phyloP scores from a whole-genome alignment of 2,329 filamentous ascomycete genomes.

The Teratosphaeria pseudoeucalypti region DNA sequence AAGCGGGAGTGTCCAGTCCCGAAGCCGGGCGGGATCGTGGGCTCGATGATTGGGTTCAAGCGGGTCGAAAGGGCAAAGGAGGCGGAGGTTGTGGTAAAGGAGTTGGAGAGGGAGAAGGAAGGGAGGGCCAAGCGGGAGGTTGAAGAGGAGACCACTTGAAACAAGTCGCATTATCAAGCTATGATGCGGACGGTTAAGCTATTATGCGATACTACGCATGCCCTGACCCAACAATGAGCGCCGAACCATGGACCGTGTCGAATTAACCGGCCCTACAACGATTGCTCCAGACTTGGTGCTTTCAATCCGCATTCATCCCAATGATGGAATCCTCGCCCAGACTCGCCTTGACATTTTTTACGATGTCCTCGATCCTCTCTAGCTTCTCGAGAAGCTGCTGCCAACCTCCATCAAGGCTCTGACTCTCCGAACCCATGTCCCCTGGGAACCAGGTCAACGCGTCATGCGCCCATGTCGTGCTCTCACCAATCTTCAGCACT shows the following conservation, averaged over 20 bases:
- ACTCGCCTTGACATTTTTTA: background rate
- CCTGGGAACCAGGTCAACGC: slow-evolving; percentile 22
- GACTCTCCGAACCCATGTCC: slow-evolving; percentile 6
- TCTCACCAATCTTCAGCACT: slow-evolving; percentile 16
- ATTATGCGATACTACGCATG: background rate
- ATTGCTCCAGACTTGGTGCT: background rate
- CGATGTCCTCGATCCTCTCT: slow-evolving; percentile 10
- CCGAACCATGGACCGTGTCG: background rate
- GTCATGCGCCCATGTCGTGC: slow-evolving; percentile 18
- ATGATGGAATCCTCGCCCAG: background rate
- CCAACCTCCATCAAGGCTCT: slow-evolving; percentile 13
- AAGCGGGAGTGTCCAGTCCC: slow-evolving; percentile 81
- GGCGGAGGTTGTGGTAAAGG: slow-evolving; percentile 19
- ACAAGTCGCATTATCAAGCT: background rate
- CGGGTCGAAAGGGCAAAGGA: slow-evolving; percentile 17
- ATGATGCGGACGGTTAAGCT: no score
- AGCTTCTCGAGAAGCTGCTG: slow-evolving; percentile 20
- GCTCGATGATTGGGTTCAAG: slow-evolving; percentile 63
- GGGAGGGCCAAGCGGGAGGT: background rate
- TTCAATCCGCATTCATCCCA: slow-evolving; percentile 5
- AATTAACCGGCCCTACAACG: no score
- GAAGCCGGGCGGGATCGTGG: slow-evolving; percentile 71
- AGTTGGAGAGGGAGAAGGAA: slow-evolving; percentile 8
- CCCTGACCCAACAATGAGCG: background rate
- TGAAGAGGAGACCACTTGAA: background rate